A percentile compares a stretch with the other conserved stretches of the same genome.
phyloP scores from a whole-genome alignment of 192 early-diverging fungal species.

The Rhizophagus prolifer region DNA sequence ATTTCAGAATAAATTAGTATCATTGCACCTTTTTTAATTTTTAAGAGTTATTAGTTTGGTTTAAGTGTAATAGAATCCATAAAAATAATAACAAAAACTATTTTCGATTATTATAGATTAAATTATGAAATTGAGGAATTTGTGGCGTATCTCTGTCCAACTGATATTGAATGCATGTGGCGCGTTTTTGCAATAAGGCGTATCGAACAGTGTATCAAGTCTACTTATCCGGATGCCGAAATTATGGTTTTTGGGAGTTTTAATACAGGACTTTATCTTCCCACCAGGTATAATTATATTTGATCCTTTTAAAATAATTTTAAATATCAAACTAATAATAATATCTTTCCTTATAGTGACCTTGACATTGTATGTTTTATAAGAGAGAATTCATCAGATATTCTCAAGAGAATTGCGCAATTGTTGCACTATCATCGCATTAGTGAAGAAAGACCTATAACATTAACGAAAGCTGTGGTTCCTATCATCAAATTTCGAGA shows the following conservation, averaged over 20 bases:
- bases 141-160: constrained; percentile 80
- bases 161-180: constrained; percentile 74
- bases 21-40: not conserved
- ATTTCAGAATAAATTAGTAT: too few relatives aligned
- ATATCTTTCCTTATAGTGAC: constrained; percentile 33
- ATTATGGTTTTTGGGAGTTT: constrained; percentile 86
- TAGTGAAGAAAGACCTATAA: constrained; percentile 41
- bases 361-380: constrained; percentile 43
- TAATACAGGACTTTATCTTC: constrained; percentile 82
- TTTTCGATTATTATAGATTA: not conserved
- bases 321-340: not conserved
- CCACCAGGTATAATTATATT: constrained; percentile 69
- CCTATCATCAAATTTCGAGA: constrained; percentile 92
- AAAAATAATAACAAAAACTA: not conserved
- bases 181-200: constrained; percentile 68
- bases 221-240: constrained; percentile 38
- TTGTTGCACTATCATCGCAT: constrained; percentile 49
- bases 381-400: not conserved
- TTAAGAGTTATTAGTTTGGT: too few relatives aligned
- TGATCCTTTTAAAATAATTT: constrained; percentile 33
- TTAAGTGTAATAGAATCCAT: not conserved
- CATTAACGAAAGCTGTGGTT: constrained; percentile 72
- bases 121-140: constrained; percentile 75
- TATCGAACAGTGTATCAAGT: constrained; percentile 52
- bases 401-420: constrained; percentile 46